phyloP scores from a whole-genome alignment of 2,329 filamentous ascomycete genomes.

The Colletotrichum tamarilloi region DNA sequence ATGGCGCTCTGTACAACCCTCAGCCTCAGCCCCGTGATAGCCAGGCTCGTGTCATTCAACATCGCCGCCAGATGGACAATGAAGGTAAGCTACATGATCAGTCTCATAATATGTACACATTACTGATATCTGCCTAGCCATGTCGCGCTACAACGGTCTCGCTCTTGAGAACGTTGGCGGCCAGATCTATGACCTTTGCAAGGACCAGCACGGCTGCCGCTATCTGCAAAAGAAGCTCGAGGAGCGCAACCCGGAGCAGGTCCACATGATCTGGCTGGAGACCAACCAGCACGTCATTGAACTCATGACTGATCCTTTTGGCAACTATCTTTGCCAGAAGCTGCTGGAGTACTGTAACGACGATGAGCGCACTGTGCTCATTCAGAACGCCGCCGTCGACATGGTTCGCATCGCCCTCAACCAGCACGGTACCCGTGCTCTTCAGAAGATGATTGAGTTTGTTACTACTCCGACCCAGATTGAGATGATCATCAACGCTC shows the following conservation, averaged over 20 bases:
- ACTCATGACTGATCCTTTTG: conserved; percentile 98
- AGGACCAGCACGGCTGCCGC: conserved; percentile 97
- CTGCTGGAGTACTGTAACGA: conserved; percentile 95
- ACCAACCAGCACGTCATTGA: conserved; percentile 95
- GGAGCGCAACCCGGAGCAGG: conserved; percentile 83
- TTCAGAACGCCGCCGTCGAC: conserved; percentile 87
- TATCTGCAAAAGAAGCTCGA: conserved; percentile 98
- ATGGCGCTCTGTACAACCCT: conserved; percentile 62
- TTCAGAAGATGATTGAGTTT: conserved; percentile 99
- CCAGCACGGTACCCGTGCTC: conserved; percentile 93
- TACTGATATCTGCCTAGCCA: conserved; percentile 58
- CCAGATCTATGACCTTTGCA: conserved; percentile 90
- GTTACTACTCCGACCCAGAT: conserved; percentile 89
- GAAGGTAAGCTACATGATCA: conserved; percentile 64
- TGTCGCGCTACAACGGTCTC: conserved; percentile 86
- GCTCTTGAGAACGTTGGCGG: conserved; percentile 83
- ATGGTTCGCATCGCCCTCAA: conserved; percentile 96
- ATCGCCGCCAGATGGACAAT: conserved; percentile 78
- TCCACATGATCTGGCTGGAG: conserved; percentile 94
- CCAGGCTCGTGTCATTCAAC: conserved; percentile 80
- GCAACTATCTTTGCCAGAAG: conserved; percentile 99
- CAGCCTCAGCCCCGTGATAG: conserved; percentile 74
- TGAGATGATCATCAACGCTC: conserved; percentile 85
- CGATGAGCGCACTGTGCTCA: conserved; percentile 91
- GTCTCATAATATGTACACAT: neutral